phyloP scores from a whole-genome alignment of 805 yeast genomes.

The Lipomyces lipofer region DNA sequence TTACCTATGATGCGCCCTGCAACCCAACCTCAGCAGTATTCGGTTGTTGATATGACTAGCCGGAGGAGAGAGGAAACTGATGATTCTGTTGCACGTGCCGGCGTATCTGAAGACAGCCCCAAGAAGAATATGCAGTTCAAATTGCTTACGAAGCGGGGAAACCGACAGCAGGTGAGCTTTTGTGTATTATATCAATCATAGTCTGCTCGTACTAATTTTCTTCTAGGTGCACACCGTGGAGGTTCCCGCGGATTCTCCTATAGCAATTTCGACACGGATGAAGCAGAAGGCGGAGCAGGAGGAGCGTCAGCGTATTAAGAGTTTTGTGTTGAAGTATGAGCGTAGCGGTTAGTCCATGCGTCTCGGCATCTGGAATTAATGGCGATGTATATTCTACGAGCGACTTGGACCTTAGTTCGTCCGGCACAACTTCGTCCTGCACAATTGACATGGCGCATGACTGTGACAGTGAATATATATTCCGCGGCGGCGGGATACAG shows the following conservation, averaged over 20 bases:
- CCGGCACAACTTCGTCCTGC: too few relatives aligned
- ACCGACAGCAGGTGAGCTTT: slow-evolving; percentile 23
- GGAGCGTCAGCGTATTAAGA: slow-evolving; percentile 31
- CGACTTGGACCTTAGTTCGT: too few relatives aligned
- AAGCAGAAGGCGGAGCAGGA: slow-evolving; percentile 30
- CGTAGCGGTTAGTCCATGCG: slow-evolving; percentile 15
- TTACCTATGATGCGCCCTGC: slow-evolving; percentile 24
- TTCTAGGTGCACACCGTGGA: slow-evolving; percentile 22
- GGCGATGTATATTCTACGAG: too few relatives aligned
- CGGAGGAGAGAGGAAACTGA: slow-evolving; percentile 5
- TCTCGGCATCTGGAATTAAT: too few relatives aligned
- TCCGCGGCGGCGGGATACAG: too few relatives aligned
- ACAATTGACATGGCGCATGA: too few relatives aligned
- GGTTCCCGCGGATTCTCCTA: slow-evolving; percentile 30
- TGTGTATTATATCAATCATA: not conserved
- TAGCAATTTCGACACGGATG: slow-evolving; percentile 30
- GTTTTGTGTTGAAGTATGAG: slow-evolving; percentile 30
- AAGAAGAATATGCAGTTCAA: slow-evolving; percentile 24
- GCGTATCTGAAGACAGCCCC: not conserved
- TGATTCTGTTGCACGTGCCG: not conserved
- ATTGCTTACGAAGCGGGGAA: slow-evolving; percentile 27
- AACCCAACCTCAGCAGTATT: slow-evolving; percentile 11
- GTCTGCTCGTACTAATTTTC: not conserved
- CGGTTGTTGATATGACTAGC: slow-evolving; percentile 18
- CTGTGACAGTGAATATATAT: too few relatives aligned